Percentiles rank a stretch among this genome's conserved stretches.
phyloP scores from a whole-genome alignment of 2,329 filamentous ascomycete genomes.

The Claviceps spartinae region DNA sequence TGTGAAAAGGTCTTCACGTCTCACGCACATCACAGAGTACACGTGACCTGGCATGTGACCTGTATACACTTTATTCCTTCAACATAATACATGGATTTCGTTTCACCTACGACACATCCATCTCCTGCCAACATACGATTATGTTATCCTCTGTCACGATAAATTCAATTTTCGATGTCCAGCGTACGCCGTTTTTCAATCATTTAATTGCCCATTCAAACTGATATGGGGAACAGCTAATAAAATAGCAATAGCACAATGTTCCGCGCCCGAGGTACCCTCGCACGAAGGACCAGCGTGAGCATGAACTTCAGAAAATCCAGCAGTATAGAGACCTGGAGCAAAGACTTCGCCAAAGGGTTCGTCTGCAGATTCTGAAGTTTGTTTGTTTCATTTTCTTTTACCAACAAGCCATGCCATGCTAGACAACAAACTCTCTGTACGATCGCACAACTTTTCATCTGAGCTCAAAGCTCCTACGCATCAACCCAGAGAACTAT shows the following conservation, averaged over 20 bases:
- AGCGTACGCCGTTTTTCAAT: not conserved
- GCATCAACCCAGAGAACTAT: conserved; percentile 77
- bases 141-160: not conserved
- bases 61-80: no score
- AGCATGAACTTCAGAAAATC: conserved; percentile 59
- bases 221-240: not conserved
- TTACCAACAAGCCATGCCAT: not conserved
- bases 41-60: no score
- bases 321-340: conserved; percentile 57
- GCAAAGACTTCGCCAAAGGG: conserved; percentile 36
- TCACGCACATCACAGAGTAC: no score
- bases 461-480: conserved; percentile 48
- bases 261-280: conserved; percentile 49
- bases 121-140: not conserved
- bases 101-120: not conserved
- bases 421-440: not conserved
- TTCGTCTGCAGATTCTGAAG: not conserved
- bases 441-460: conserved; percentile 5
- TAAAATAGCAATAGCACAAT: conserved; percentile 34
- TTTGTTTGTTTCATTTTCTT: not conserved
- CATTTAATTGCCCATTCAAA: no score
- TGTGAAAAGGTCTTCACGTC: no score
- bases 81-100: no score
- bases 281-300: conserved; percentile 51
- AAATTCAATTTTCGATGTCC: not conserved